These are phyloP conservation scores for Babesia divergens DNA, from an alignment of 169 alveolate genomes.

Conservation along the genomic window DNA sequence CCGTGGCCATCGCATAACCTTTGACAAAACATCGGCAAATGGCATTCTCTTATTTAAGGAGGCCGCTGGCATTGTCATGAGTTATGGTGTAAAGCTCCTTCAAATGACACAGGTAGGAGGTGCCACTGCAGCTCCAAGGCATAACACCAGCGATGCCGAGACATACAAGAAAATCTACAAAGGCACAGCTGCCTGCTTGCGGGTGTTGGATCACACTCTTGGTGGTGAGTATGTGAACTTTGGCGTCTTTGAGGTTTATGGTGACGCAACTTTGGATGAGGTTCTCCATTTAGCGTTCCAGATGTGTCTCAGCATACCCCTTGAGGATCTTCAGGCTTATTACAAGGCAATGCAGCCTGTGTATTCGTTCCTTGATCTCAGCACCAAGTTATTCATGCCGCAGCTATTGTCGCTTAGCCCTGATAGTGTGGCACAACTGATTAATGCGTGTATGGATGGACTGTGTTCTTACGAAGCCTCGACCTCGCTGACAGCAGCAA, in stretches of 20 bases:
- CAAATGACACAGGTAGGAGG: slow-evolving; percentile 24
- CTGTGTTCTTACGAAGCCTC: slow-evolving; percentile 73
- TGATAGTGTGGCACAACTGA: slow-evolving; percentile 65
- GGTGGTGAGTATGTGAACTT: slow-evolving; percentile 89
- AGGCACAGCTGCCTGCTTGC: slow-evolving; percentile 85
- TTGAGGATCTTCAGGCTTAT: slow-evolving; percentile 80
- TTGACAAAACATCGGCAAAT: slow-evolving; percentile 89
- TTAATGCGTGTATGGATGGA: slow-evolving; percentile 72
- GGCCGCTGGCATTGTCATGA: slow-evolving; percentile 79
- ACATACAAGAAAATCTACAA: slow-evolving; percentile 87
- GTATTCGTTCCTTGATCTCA: slow-evolving; percentile 84
- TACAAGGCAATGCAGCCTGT: slow-evolving; percentile 82
- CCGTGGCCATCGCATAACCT: slow-evolving; percentile 86
- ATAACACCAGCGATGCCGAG: slow-evolving; percentile 41
- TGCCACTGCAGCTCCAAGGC: background rate
- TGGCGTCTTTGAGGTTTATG: slow-evolving; percentile 90
- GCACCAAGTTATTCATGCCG: slow-evolving; percentile 82
- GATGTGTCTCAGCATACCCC: slow-evolving; percentile 87
- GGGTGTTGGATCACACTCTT: slow-evolving; percentile 85
- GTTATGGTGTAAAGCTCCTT: slow-evolving; percentile 66
- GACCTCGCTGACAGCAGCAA: slow-evolving; percentile 67
- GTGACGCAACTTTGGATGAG: slow-evolving; percentile 86
- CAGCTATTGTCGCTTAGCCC: slow-evolving; percentile 62
- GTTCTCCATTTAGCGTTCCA: slow-evolving; percentile 84
- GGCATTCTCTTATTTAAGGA: slow-evolving; percentile 89